A percentile compares a stretch with the other conserved stretches of the same genome.
Conservation (phyloP, 176 grass and related monocot species). For the Ampelocalamus luodianensis region DNA sequence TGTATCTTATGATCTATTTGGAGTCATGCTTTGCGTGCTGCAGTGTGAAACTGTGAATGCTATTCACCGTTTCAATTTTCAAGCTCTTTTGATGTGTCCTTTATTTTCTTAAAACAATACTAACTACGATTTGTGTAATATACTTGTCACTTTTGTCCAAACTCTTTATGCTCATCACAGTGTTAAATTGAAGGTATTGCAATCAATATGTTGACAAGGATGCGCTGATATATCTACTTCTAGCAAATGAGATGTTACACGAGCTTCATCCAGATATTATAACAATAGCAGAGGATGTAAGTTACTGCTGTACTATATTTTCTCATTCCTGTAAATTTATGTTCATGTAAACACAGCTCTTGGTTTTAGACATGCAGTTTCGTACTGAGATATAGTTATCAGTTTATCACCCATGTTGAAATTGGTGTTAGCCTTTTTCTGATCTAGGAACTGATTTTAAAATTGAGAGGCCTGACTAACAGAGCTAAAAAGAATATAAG, state of each 20-base stretch:
- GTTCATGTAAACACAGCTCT: slow-evolving; percentile 27
- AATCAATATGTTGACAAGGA: slow-evolving; percentile 94
- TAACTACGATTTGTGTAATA: neutral
- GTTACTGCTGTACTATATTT: slow-evolving; percentile 25
- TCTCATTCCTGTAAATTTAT: slow-evolving; percentile 17
- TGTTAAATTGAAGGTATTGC: slow-evolving; percentile 68
- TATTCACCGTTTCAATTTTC: slow-evolving; percentile 15
- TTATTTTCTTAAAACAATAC: slow-evolving; percentile 13
- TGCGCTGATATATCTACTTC: slow-evolving; percentile 84
- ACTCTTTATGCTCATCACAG: slow-evolving; percentile 30
- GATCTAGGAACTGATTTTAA: slow-evolving; percentile 18
- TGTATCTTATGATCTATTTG: slow-evolving; percentile 1
- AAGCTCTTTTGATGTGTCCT: neutral
- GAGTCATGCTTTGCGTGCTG: neutral
- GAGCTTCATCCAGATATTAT: slow-evolving; percentile 94
- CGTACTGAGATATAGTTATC: slow-evolving; percentile 9
- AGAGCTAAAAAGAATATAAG: neutral
- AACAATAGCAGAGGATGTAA: slow-evolving; percentile 97
- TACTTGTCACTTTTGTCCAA: neutral
- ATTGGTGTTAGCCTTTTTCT: neutral
- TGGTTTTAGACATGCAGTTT: slow-evolving; percentile 24
- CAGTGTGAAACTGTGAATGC: slow-evolving; percentile 22
- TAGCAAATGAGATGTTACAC: slow-evolving; percentile 98
- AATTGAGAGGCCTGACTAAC: neutral
- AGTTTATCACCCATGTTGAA: neutral